Conservation (phyloP, 1,139 yeast genomes). For the Yamadazyma oceani region DNA sequence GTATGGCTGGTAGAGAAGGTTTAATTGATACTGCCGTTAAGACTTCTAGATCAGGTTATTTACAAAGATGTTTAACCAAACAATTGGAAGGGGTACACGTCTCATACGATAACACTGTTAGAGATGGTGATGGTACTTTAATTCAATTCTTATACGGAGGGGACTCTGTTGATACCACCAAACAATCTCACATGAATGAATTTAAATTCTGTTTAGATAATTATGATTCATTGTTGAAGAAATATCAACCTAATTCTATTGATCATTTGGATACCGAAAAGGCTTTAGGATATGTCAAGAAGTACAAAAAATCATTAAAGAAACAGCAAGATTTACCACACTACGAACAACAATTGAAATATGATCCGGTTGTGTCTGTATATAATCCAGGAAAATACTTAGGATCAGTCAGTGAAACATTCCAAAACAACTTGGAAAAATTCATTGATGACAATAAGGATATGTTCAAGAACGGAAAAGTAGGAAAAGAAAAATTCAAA, state of each 20-base stretch:
- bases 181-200: slow-evolving; percentile 91
- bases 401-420: slow-evolving; percentile 91
- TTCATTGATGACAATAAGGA: slow-evolving; percentile 58
- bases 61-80: slow-evolving; percentile 97
- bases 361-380: slow-evolving; percentile 86
- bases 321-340: slow-evolving; percentile 66
- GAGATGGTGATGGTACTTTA: slow-evolving; percentile 94
- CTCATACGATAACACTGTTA: slow-evolving; percentile 89
- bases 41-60: slow-evolving; percentile 97
- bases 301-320: slow-evolving; percentile 71
- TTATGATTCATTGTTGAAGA: slow-evolving; percentile 79
- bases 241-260: slow-evolving; percentile 73
- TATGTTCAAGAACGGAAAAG: slow-evolving; percentile 55
- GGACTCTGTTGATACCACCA: slow-evolving; percentile 91
- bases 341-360: slow-evolving; percentile 61
- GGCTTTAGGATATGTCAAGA: slow-evolving; percentile 79
- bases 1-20: slow-evolving; percentile 99
- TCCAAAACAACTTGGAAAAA: slow-evolving; percentile 75
- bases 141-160: slow-evolving; percentile 98
- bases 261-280: slow-evolving; percentile 72
- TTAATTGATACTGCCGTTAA: slow-evolving; percentile 99
- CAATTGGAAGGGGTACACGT: slow-evolving; percentile 97
- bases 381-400: slow-evolving; percentile 86
- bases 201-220: slow-evolving; percentile 92
- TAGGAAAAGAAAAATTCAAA: slow-evolving; percentile 85